Percentiles rank a stretch among this genome's conserved stretches.
phyloP scores from a whole-genome alignment of 2,329 filamentous ascomycete species.

The Fusarium chaquense region DNA sequence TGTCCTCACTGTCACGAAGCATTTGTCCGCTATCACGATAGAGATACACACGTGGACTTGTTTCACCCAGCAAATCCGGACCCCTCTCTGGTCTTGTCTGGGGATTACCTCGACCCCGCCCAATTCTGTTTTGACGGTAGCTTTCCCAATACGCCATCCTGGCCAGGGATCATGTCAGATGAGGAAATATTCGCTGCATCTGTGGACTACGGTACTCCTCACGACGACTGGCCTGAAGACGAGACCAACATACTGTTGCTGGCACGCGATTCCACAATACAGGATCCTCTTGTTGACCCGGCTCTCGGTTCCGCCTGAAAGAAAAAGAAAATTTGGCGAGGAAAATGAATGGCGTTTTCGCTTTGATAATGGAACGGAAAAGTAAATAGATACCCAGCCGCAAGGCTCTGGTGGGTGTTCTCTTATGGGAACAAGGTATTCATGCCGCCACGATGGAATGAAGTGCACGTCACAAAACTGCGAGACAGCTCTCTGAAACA shows the following conservation, averaged over 20 bases:
- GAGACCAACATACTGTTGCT: slow-evolving; percentile 59
- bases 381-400: slow-evolving; percentile 44
- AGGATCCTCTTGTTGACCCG: slow-evolving; percentile 51
- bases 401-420: slow-evolving; percentile 29
- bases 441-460: slow-evolving; percentile 29
- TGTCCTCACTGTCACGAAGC: slow-evolving; percentile 61
- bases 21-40: slow-evolving; percentile 65
- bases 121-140: slow-evolving; percentile 41
- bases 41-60: slow-evolving; percentile 60
- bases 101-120: slow-evolving; percentile 36
- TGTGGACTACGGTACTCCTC: slow-evolving; percentile 50
- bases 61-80: slow-evolving; percentile 39
- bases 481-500: neutral
- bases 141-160: slow-evolving; percentile 35
- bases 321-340: neutral
- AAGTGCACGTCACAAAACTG: slow-evolving; percentile 19
- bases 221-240: slow-evolving; percentile 59
- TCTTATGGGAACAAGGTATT: neutral
- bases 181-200: slow-evolving; percentile 54
- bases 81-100: slow-evolving; percentile 42
- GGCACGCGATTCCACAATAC: slow-evolving; percentile 45
- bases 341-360: slow-evolving; percentile 14
- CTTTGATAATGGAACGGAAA: slow-evolving; percentile 17
- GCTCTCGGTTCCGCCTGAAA: slow-evolving; percentile 41
- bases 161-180: slow-evolving; percentile 43